Conservation (phyloP, 176 grass and related monocot species). For the Musa troglodytarum region DNA sequence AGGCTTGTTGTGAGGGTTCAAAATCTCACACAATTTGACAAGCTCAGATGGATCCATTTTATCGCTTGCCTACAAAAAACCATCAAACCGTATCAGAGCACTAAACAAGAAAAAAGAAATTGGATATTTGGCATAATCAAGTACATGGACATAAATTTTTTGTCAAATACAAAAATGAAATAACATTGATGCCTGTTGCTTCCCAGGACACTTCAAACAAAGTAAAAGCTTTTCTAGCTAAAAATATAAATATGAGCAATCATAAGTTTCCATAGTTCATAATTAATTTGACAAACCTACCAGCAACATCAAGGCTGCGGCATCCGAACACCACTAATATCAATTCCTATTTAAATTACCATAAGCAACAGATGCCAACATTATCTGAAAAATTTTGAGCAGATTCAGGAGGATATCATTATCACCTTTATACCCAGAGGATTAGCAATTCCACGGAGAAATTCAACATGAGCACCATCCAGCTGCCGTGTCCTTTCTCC, state of each 20-base stretch:
- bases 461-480: conserved; percentile 13
- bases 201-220: neutral
- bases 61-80: neutral
- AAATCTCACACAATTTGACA: conserved; percentile 4
- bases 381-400: neutral
- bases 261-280: neutral
- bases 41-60: conserved; percentile 21
- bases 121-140: neutral
- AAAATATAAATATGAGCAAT: neutral
- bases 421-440: conserved; percentile 12
- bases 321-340: neutral
- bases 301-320: neutral
- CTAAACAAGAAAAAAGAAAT: neutral
- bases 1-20: conserved; percentile 16
- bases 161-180: neutral
- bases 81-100: neutral
- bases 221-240: neutral
- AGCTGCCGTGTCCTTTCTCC: conserved; percentile 9
- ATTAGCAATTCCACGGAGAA: conserved; percentile 6
- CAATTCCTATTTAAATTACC: neutral
- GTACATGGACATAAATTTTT: neutral
- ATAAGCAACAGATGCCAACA: neutral
- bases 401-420: neutral
- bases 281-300: neutral
- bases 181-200: neutral